phyloP scores from a whole-genome alignment of 305 asterid species.

The Plantago coronopus region DNA sequence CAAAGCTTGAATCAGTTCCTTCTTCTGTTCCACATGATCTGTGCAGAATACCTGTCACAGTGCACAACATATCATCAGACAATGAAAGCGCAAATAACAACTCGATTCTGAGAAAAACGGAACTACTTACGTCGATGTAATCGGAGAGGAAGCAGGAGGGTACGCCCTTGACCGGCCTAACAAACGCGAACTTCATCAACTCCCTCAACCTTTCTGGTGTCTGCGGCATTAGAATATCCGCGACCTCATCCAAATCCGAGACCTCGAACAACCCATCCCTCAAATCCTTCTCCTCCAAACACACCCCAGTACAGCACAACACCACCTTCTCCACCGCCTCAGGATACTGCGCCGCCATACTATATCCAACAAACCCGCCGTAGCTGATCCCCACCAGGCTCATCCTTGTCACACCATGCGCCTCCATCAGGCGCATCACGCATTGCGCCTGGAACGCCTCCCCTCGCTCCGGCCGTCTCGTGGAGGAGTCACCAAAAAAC shows the following conservation, averaged over 20 bases:
- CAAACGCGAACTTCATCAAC: conserved; percentile 63
- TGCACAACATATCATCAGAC: neutral
- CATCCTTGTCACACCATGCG: conserved; percentile 42
- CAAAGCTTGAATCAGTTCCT: conserved; percentile 64
- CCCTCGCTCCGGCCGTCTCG: conserved; percentile 53
- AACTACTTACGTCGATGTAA: conserved; percentile 46
- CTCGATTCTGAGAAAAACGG: neutral
- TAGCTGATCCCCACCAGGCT: conserved; percentile 84
- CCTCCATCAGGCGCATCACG: conserved; percentile 64
- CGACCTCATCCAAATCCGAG: conserved; percentile 71
- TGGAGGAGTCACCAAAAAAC: conserved; percentile 70
- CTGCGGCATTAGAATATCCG: conserved; percentile 74
- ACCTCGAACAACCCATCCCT: conserved; percentile 66
- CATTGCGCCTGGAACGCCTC: conserved; percentile 85
- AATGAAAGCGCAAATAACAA: neutral
- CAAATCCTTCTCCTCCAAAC: conserved; percentile 80
- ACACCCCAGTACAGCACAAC: conserved; percentile 79
- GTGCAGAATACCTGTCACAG: conserved; percentile 56
- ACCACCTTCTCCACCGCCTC: conserved; percentile 67
- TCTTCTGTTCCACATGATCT: conserved; percentile 52
- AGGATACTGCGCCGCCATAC: conserved; percentile 72
- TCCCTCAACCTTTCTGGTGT: conserved; percentile 75
- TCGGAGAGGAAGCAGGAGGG: conserved; percentile 78
- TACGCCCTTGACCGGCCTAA: conserved; percentile 51
- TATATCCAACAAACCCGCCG: conserved; percentile 81